Base-by-base conservation (phyloP, 2,329 filamentous ascomycete species). In the Cyclaneusma minus region DNA sequence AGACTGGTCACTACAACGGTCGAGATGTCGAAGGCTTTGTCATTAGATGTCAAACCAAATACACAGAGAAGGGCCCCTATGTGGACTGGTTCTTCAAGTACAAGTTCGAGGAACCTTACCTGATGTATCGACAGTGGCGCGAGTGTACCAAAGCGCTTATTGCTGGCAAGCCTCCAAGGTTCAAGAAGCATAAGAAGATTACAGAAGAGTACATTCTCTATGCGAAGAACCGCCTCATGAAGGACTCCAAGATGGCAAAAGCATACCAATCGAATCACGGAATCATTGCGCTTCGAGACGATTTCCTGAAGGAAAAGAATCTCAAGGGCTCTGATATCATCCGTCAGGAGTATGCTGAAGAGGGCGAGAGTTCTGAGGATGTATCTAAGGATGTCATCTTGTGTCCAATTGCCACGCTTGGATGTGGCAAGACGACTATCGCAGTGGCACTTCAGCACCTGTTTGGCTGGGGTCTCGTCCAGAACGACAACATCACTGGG, bases 71-170 rank as follows among this genome's bases (percentile, higher is more conserved):
- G 9, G 50, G 49, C 2, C 64, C 68, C 1, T 89, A 74, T 48
- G 56, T 68, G n/a, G 85, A 98, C 49, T 98, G 89, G 89, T 98
- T 98, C 54, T 98, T 98, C 73, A 98, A 98, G 54, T 98, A 85
- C 68, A 98, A 98, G 56, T 98, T 98, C 33, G 89, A 98, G 46
- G 89, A 98, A 55, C 89, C 89, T 1, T 98, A 98, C 48, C 59
- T 98, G 33, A 91, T 98, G 83, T 98, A 95, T 54, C 74, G 89
- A 13, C 89, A 98, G 56, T 98, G 89, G 89, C 75, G 89, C 35
- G 89, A 98, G 55, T 92, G 81, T 48, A 98, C 89, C 21, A 95
- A 93, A 50, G 68, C 81, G 4, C 54, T 95, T 30, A 94, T 98
- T 38, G 45, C 64, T 2, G 78, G 78, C 9, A 78, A 69, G 40